Percentiles rank a stretch among this genome's conserved stretches.
Evolutionary conservation across 73 alveolate genomes (phyloP).

Genomic region (Paramecium bursaria): DNA sequence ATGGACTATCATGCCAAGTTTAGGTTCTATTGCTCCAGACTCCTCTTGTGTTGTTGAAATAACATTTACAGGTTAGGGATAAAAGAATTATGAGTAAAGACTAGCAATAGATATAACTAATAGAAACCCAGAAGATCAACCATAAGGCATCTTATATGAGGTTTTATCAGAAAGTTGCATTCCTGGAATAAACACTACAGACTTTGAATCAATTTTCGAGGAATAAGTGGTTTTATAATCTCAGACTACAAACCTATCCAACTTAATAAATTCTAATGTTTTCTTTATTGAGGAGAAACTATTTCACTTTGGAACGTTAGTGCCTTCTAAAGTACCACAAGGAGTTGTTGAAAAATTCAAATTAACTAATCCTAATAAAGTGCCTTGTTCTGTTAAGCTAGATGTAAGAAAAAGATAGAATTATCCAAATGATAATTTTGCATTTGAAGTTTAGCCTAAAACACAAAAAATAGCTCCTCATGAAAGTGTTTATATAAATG

Average conservation of each 20-base stretch:
- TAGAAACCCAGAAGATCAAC: constrained; percentile 96
- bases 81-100: constrained; percentile 92
- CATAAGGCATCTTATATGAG: constrained; percentile 97
- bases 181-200: constrained; percentile 98
- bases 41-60: constrained; percentile 90
- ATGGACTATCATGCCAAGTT: constrained; percentile 91
- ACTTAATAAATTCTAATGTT: constrained; percentile 89
- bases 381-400: constrained; percentile 64
- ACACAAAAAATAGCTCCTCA: constrained; percentile 94
- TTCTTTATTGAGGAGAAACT: constrained; percentile 95
- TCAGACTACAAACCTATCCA: constrained; percentile 88
- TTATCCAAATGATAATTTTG: constrained; percentile 97
- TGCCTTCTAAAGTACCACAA: constrained; percentile 96
- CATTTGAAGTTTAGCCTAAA: constrained; percentile 92
- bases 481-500: constrained; percentile 95
- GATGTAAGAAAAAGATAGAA: constrained; percentile 95
- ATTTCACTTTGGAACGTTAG: constrained; percentile 97
- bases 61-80: constrained; percentile 94
- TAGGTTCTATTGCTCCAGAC: constrained; percentile 95
- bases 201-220: constrained; percentile 96
- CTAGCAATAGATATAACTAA: constrained; percentile 96
- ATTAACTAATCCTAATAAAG: constrained; percentile 95
- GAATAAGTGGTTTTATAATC: constrained; percentile 97
- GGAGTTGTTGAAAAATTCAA: constrained; percentile 98
- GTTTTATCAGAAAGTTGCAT: constrained; percentile 97